These are phyloP conservation scores for Puccinia horiana DNA, from an alignment of 1,284 basidiomycete genomes.

Conservation along the genomic window DNA sequence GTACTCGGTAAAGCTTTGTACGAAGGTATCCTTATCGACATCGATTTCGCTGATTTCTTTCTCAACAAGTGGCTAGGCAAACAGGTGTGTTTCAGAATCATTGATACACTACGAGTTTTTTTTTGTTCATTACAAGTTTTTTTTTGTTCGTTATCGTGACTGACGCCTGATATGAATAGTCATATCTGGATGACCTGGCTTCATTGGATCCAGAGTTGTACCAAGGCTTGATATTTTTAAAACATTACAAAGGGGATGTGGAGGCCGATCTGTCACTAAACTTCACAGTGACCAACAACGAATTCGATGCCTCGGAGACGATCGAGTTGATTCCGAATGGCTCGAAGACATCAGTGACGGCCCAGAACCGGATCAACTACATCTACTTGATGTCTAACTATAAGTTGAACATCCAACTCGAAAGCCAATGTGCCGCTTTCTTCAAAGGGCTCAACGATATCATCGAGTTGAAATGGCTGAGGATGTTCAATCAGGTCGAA, in stretches of 20 bases:
- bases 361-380: slow-evolving; percentile 81
- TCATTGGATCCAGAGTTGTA: slow-evolving; percentile 92
- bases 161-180: slow-evolving; percentile 58
- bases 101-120: neutral
- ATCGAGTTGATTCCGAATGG: slow-evolving; percentile 82
- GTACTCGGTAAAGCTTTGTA: slow-evolving; percentile 95
- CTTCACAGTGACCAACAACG: slow-evolving; percentile 85
- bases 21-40: slow-evolving; percentile 93
- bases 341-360: slow-evolving; percentile 80
- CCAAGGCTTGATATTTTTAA: slow-evolving; percentile 85
- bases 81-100: slow-evolving; percentile 61
- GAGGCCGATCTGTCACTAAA: slow-evolving; percentile 85
- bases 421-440: slow-evolving; percentile 70
- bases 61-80: slow-evolving; percentile 67
- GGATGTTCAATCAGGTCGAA: slow-evolving; percentile 91
- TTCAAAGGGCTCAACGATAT: slow-evolving; percentile 83
- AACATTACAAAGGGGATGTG: slow-evolving; percentile 82
- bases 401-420: slow-evolving; percentile 84
- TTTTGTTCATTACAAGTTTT: neutral
- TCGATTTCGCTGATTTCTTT: slow-evolving; percentile 94
- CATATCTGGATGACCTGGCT: slow-evolving; percentile 71
- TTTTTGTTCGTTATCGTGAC: neutral
- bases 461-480: slow-evolving; percentile 83
- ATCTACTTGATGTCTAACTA: slow-evolving; percentile 89
- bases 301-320: slow-evolving; percentile 78